These are phyloP conservation scores for Ceratocystis cubensis DNA, from an alignment of 2,329 filamentous ascomycete species.

Conservation along the genomic window DNA sequence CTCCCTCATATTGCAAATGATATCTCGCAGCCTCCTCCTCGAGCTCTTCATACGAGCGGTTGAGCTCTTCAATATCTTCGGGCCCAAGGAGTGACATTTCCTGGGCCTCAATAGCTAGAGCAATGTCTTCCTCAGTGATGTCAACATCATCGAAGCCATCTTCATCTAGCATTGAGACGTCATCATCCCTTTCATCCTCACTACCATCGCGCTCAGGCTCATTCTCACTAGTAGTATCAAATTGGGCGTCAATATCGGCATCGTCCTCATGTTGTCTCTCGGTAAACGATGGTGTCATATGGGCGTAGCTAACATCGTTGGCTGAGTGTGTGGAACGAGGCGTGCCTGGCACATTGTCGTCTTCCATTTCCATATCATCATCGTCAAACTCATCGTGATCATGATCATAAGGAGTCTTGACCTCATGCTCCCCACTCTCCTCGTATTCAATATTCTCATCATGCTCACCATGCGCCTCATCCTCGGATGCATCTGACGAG, in stretches of 20 bases:
- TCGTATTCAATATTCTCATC: background rate
- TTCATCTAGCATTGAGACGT: constrained; percentile 24
- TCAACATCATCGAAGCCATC: constrained; percentile 36
- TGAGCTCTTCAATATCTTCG: constrained; percentile 30
- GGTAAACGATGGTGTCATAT: constrained; percentile 40
- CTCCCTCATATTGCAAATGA: constrained; percentile 9
- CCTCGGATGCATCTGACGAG: background rate
- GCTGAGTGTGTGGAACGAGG: constrained; percentile 9
- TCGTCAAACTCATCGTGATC: constrained; percentile 14
- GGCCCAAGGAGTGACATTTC: constrained; percentile 46
- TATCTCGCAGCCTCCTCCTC: constrained; percentile 20
- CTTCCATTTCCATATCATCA: constrained; percentile 19
- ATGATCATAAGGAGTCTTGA: background rate
- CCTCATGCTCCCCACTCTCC: background rate
- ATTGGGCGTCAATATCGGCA: constrained; percentile 26
- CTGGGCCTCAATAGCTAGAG: constrained; percentile 45
- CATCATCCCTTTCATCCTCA: constrained; percentile 22
- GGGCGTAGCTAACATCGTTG: background rate
- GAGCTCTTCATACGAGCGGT: constrained; percentile 18
- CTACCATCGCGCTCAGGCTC: background rate
- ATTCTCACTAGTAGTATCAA: constrained; percentile 23
- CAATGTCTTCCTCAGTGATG: constrained; percentile 44
- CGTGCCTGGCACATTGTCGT: constrained; percentile 11
- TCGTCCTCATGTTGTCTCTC: constrained; percentile 29
- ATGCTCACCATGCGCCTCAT: background rate